Base-by-base conservation (phyloP, 116 monocot species). In the Cymodocea nodosa region DNA sequence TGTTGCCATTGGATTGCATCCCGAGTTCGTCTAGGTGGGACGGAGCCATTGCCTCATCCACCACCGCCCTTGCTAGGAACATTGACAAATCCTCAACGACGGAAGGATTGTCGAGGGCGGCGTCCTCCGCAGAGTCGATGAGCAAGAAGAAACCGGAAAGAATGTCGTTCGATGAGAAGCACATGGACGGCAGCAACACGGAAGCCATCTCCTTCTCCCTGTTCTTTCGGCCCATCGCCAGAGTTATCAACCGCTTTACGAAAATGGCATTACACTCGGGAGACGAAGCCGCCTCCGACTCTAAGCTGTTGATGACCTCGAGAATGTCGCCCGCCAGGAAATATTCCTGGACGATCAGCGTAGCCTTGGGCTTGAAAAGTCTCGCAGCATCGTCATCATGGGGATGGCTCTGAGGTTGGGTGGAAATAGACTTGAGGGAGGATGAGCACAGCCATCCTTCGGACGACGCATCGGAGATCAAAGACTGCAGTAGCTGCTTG, bases 131-230 rank as follows among this genome's bases (percentile, higher is more conserved):
- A 2, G 78, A 73, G 23, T 84, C 86, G 0, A 91, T 20, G 39
- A 91, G 64, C 49, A 82, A 16, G 17, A 68, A 12, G 69, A 91
- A 86, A 22, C 91, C 87, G 1, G 23, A 35, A 15, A 80, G 51
- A 11, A 84, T 52, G 52, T 86, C 81, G 9, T 91, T 82, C 2
- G 77, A 24, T 14, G 86, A 76, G 59, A 91, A 82, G 70, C 75
- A 35, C 44, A 90, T 55, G 5, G 77, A 77, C 15, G 84, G 51
- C 0, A 91, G 63, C 44, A 91, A 64, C 48, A 84, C 68, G 5
- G 91, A 91, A 23, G 86, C 84, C 84, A 81, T 91, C 63, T 91
- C 91, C 37, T 82, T 91, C 72, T 91, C 91, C 39, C 86, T 69
- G 36, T 82, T 91, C 68, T 79, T 81, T 23, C 91, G 55, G 23